Evolutionary conservation across 305 asterid genomes (phyloP), one percentile per base, ranked within the genome.

Genomic region (Solanum hybrid): DNA sequence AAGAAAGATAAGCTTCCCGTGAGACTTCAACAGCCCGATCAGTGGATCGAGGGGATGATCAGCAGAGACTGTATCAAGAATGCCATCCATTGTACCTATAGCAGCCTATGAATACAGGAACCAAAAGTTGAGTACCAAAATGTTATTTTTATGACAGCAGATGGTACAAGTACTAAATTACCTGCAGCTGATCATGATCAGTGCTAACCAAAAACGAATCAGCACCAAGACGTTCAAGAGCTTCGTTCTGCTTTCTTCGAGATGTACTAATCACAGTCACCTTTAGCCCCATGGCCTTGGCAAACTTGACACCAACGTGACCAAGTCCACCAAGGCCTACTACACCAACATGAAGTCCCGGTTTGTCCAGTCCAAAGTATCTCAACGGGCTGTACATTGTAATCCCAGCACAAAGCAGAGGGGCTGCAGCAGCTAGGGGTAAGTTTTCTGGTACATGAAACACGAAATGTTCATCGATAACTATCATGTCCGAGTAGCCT

Each of bases 311-410:
- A 19, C 93, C 97, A 6, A 95, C 87, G 78, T 95, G 96, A 5
- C 97, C 97, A 12, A 95, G 94, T 42, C 95, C 95, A 24, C 97
- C 96, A 17, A 93, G 96, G 2, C 96, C 96, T 0, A 91, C 95
- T 22, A 95, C 89, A 7, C 96, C 96, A 9, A 95, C 4, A 17
- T 73, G 87, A 90, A 90, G 7, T 1, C 94, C 96, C 0, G 94
- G 95, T 86, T 95, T 92, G 31, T 93, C 95, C 2, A 95, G 93
- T 11, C 93, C 96, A 72, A 85, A 93, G 91, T 91, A 35, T 88
- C 81, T 94, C 90, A 94, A 86, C 0, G 98, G 95, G 88, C 96
- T 94, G 90, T 95, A 94, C 13, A 92, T 90, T 7, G 97, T 93
- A 56, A 94, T 92, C 3, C 97, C 97, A 3, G 95, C 95, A 88